A percentile compares a stretch with the other conserved stretches of the same genome.
phyloP scores from a whole-genome alignment of 139 green algal species.

The Zygnema circumcarinatum region DNA sequence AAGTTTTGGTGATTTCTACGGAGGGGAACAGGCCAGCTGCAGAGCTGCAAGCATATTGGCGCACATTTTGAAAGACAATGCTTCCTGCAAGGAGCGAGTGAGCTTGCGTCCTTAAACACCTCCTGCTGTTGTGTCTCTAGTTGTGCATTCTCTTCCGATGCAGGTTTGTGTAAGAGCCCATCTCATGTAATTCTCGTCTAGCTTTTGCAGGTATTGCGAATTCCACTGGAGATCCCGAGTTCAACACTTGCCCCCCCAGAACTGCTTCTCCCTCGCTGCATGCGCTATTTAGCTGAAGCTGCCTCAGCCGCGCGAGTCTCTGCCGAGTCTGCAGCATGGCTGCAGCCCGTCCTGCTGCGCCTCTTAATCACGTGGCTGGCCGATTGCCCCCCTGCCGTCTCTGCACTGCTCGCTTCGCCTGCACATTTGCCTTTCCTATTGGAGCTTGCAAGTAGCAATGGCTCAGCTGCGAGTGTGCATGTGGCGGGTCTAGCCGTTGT shows the following conservation, averaged over 20 bases:
- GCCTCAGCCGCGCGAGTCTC: background rate
- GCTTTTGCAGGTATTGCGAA: conserved; percentile 45
- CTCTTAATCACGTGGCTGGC: conserved; percentile 76
- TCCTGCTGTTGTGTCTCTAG: background rate
- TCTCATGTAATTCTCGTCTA: background rate
- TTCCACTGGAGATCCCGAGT: conserved; percentile 58
- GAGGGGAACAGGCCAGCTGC: conserved; percentile 30
- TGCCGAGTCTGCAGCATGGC: conserved; percentile 4
- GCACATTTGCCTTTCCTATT: conserved; percentile 46
- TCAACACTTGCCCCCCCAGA: conserved; percentile 53
- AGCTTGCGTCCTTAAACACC: background rate
- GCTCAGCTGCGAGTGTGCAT: conserved; percentile 41
- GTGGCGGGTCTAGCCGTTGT: conserved; percentile 71
- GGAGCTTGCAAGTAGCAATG: conserved; percentile 24
- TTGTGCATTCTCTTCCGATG: background rate
- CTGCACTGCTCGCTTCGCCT: conserved; percentile 62
- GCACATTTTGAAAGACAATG: conserved; percentile 56
- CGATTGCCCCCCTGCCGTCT: conserved; percentile 68
- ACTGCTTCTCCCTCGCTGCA: conserved; percentile 56
- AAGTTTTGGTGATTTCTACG: too few species aligned
- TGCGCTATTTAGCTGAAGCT: conserved; percentile 52
- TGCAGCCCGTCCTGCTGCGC: conserved; percentile 66
- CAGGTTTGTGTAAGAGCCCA: background rate
- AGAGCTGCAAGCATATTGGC: conserved; percentile 45
- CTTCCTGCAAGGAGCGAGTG: conserved; percentile 49